Evolutionary conservation across 768 basidiomycete species (phyloP).

Genomic region (Strobilomyces confusus): DNA sequence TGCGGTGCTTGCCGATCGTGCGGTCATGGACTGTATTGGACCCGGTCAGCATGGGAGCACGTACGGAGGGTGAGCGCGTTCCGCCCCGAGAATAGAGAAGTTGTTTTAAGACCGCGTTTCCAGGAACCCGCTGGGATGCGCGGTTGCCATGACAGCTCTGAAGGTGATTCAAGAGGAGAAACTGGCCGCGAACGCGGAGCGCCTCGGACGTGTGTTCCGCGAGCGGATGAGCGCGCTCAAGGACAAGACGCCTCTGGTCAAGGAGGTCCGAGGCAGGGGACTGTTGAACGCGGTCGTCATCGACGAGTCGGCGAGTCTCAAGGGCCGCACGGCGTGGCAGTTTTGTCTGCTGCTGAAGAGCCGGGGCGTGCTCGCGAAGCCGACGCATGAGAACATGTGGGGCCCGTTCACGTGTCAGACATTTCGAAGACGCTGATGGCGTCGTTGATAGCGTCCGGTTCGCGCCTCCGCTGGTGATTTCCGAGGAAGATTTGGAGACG

Average conservation of each 20-base stretch:
- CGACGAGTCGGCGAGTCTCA: conserved; percentile 72
- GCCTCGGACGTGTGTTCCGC: conserved; percentile 82
- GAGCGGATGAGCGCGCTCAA: conserved; percentile 48
- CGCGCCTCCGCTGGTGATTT: conserved; percentile 92
- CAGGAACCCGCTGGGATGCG: conserved; percentile 92
- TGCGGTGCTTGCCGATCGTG: conserved; percentile 84
- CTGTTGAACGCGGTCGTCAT: conserved; percentile 93
- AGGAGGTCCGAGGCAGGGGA: conserved; percentile 79
- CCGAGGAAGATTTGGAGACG: conserved; percentile 77
- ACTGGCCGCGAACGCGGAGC: conserved; percentile 74
- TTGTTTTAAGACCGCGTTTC: background rate
- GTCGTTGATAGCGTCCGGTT: conserved; percentile 75
- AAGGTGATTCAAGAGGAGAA: conserved; percentile 87
- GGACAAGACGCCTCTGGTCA: conserved; percentile 61
- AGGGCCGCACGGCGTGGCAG: conserved; percentile 91
- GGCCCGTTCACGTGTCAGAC: conserved; percentile 22
- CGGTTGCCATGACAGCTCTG: conserved; percentile 91
- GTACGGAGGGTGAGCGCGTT: conserved; percentile 71
- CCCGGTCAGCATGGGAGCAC: conserved; percentile 97
- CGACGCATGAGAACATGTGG: conserved; percentile 92
- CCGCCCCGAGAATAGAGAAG: background rate
- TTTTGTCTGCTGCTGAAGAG: conserved; percentile 90
- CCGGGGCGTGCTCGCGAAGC: conserved; percentile 90
- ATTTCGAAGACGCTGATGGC: background rate
- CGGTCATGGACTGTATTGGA: conserved; percentile 91